phyloP scores from a whole-genome alignment of 768 basidiomycete genomes.

The Krasilnikovozyma curviuscula region DNA sequence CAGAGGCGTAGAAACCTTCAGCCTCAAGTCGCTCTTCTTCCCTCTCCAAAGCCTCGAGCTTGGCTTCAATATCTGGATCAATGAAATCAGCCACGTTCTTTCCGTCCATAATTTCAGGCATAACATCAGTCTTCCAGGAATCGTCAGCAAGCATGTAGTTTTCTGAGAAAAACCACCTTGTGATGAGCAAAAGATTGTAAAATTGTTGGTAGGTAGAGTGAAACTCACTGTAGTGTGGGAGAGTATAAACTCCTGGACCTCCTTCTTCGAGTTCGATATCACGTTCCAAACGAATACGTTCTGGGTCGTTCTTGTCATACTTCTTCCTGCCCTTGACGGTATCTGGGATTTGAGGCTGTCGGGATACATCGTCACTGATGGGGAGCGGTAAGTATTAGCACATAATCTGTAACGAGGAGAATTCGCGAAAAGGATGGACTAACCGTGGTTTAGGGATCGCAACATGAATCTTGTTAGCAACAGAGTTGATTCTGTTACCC shows the following conservation, averaged over 20 bases:
- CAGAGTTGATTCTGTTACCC: conserved; percentile 74
- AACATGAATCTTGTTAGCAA: conserved; percentile 91
- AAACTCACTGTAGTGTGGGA: conserved; percentile 39
- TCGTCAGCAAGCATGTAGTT: conserved; percentile 72
- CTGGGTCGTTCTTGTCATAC: conserved; percentile 71
- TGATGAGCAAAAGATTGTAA: background rate
- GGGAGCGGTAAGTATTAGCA: no score
- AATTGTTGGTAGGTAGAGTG: background rate
- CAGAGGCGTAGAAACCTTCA: conserved; percentile 86
- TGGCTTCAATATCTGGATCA: conserved; percentile 90
- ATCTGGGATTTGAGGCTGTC: conserved; percentile 79
- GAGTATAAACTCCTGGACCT: conserved; percentile 75
- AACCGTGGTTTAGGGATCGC: conserved; percentile 69
- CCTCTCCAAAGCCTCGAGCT: conserved; percentile 86
- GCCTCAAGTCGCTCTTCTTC: conserved; percentile 88
- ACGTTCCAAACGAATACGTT: conserved; percentile 48
- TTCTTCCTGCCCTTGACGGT: conserved; percentile 52
- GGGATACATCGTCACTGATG: conserved; percentile 79
- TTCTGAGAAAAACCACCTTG: conserved; percentile 36
- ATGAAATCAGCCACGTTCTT: conserved; percentile 98
- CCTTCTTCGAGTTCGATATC: conserved; percentile 75
- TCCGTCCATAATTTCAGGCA: conserved; percentile 98
- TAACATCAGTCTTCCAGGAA: conserved; percentile 84
- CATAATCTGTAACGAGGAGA: no score
- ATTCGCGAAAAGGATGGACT: no score